Conservation (phyloP, 345 rosid species). For the Eucalyptus curtisii region DNA sequence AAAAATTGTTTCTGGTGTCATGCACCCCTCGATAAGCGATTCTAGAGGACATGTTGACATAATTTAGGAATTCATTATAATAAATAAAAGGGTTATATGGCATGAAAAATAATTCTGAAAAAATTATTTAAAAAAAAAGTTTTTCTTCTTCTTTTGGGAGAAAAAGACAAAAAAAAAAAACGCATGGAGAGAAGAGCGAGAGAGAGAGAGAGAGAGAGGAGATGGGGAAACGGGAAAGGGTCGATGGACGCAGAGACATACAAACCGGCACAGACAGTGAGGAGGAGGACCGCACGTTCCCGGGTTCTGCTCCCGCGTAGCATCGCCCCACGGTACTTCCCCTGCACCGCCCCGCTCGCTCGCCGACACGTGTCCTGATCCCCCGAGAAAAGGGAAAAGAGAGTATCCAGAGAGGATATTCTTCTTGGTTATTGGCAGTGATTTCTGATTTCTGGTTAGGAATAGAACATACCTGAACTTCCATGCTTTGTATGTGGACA, state of each 20-base stretch:
- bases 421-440: background rate
- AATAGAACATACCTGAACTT: background rate
- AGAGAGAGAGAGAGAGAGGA: background rate
- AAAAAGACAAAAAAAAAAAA: background rate
- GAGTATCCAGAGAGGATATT: background rate
- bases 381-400: background rate
- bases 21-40: too few species aligned
- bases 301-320: background rate
- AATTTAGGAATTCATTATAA: background rate
- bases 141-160: background rate
- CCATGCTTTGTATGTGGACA: background rate
- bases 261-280: background rate
- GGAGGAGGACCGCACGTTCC: background rate
- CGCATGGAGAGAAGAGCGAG: background rate
- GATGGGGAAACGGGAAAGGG: background rate
- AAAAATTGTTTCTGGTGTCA: too few species aligned
- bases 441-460: background rate
- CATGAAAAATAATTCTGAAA: background rate
- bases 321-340: background rate
- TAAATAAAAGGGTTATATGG: background rate
- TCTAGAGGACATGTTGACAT: background rate
- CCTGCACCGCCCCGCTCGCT: background rate
- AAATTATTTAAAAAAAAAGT: rapidly evolving
- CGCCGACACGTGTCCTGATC: background rate
- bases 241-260: background rate